Conservation (phyloP, 1,139 yeast genomes). For the Sugiyamaella pinicola region DNA sequence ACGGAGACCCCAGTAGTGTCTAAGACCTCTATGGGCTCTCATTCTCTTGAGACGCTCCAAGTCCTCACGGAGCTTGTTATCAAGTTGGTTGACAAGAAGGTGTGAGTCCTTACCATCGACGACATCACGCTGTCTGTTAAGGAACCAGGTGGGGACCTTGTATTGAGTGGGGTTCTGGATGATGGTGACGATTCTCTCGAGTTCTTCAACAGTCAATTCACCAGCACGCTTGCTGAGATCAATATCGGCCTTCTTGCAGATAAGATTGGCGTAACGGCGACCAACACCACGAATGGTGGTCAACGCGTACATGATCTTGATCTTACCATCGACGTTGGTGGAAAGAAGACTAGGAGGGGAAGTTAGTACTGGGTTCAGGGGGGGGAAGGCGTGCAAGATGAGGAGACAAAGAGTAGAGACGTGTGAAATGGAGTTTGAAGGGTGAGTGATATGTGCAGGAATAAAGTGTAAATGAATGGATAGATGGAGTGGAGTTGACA, state of each 20-base stretch:
- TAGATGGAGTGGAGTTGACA: no score
- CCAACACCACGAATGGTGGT: slow-evolving; percentile 99
- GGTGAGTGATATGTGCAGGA: not conserved
- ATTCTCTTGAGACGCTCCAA: slow-evolving; percentile 99
- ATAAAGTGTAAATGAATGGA: no score
- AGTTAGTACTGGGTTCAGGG: slow-evolving; percentile 3
- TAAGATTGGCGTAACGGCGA: slow-evolving; percentile 99
- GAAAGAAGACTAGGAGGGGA: slow-evolving; percentile 79
- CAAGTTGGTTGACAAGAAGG: slow-evolving; percentile 97
- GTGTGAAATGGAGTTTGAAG: not conserved
- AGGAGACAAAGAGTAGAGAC: not conserved
- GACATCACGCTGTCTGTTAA: slow-evolving; percentile 99
- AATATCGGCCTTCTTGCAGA: slow-evolving; percentile 99
- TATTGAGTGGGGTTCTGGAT: slow-evolving; percentile 99
- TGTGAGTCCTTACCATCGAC: slow-evolving; percentile 99
- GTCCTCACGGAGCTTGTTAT: slow-evolving; percentile 99
- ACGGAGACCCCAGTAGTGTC: slow-evolving; percentile 98
- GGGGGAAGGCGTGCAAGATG: not conserved
- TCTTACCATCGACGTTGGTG: slow-evolving; percentile 99
- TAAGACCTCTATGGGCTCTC: slow-evolving; percentile 99
- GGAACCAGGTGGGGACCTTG: slow-evolving; percentile 99
- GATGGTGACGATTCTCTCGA: slow-evolving; percentile 99
- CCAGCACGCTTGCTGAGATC: slow-evolving; percentile 99
- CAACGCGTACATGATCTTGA: slow-evolving; percentile 99
- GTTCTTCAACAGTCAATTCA: slow-evolving; percentile 99